Percentiles rank a stretch among this genome's conserved stretches.
phyloP scores from a whole-genome alignment of 106 monocot genomes.

The Dioscorea alata region DNA sequence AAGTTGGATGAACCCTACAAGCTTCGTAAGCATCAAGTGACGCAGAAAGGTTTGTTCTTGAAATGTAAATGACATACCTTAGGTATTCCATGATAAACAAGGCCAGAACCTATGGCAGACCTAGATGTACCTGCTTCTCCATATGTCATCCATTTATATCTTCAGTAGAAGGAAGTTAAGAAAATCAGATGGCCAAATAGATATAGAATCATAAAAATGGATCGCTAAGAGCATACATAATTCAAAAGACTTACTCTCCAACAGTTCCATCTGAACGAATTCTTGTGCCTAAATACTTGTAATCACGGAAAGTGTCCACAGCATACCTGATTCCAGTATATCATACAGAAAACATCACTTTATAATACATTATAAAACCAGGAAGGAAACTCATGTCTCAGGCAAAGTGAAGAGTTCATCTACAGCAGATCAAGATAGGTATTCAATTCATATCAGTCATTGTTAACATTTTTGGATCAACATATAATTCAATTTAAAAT shows the following conservation, averaged over 20 bases:
- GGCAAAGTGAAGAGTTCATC: too few species aligned
- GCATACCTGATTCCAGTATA: constrained; percentile 47
- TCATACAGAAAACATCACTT: not conserved
- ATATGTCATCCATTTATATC: constrained; percentile 99
- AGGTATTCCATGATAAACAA: constrained; percentile 64
- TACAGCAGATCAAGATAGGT: too few species aligned
- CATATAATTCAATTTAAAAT: too few species aligned
- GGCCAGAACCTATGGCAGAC: constrained; percentile 84
- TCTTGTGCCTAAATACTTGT: constrained; percentile 90
- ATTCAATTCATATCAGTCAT: too few species aligned
- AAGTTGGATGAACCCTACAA: too few species aligned
- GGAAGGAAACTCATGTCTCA: too few species aligned
- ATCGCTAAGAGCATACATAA: too few species aligned
- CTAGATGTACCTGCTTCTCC: constrained; percentile 77
- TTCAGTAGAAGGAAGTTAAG: constrained; percentile 16
- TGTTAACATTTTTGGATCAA: too few species aligned
- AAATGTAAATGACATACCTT: constrained; percentile 44
- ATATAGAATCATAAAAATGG: too few species aligned
- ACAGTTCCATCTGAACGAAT: constrained; percentile 75
- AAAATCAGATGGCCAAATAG: not conserved
- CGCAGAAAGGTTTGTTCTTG: too few species aligned
- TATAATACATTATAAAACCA: not conserved
- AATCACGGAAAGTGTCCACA: constrained; percentile 62
- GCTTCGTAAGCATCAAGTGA: too few species aligned
- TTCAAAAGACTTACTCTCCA: constrained; percentile 71